Base-by-base conservation (phyloP, 2,329 filamentous ascomycete species). In the Aplosporella prunicola region DNA sequence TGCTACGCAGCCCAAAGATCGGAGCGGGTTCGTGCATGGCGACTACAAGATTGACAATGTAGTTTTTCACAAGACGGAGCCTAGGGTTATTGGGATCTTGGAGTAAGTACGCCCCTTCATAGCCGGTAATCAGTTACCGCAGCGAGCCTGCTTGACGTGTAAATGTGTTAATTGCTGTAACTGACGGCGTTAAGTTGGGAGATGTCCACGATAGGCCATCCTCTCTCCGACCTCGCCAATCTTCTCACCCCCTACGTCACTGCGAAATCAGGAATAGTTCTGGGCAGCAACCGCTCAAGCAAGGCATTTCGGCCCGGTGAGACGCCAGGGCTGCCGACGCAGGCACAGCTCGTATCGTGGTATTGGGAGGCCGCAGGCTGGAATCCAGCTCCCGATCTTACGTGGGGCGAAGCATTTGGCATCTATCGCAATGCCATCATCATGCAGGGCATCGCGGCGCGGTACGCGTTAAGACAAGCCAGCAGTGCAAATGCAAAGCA, bases 151-250 rank as follows among this genome's bases (percentile, higher is more conserved):
- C 28, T 6, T n/a, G 24, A 25, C 5, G 16, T 11, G 15, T n/a
- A 28, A n/a, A n/a, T n/a, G n/a, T n/a, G n/a, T n/a, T n/a, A 16
- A 10, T 20, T 28, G 17, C 9, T 9, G n/a, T n/a, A n/a, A n/a
- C n/a, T n/a, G n/a, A n/a, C n/a, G n/a, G n/a, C n/a, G n/a, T n/a
- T n/a, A n/a, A 53, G 51, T 64, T 96, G 89, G 89, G 91, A 96
- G 66, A 94, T 98, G 86, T 87, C 86, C 23, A 96, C 91, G 0
- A 80, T 95, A 38, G 91, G 91, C n/a, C 89, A 98, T 58, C 91
- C 91, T 1, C 73, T 96, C 15, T 89, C 83, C 5, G 91, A 98
- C 57, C 67, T 96, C 26, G 79, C 80, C 58, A 96, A 96, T 61
- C 68, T 96, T 13, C 59, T 79, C 13, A 50, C 51, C 2, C 67